A percentile compares a stretch with the other conserved stretches of the same genome.
Conservation (phyloP, 1,284 basidiomycete species). For the Chalciporus sp. region DNA sequence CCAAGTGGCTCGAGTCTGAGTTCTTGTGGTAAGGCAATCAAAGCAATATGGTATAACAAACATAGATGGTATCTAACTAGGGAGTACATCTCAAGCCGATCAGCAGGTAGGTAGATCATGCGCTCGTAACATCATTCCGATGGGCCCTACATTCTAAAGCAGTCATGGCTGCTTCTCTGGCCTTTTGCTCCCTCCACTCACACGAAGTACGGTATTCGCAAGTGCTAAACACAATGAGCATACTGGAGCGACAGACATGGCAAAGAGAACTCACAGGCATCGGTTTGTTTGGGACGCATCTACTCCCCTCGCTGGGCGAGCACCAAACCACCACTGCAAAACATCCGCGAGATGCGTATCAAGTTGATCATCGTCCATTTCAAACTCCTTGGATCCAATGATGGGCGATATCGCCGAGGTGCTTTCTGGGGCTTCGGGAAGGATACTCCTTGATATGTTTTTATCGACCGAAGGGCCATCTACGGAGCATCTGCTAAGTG, state of each 20-base stretch:
- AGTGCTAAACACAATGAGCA: conserved; percentile 44
- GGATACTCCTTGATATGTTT: not conserved
- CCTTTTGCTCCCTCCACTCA: conserved; percentile 81
- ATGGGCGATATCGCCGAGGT: conserved; percentile 42
- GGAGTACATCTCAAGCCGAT: not conserved
- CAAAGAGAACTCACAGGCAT: conserved; percentile 60
- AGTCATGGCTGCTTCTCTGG: conserved; percentile 40
- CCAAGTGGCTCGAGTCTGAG: too few relatives aligned
- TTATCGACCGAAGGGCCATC: conserved; percentile 1
- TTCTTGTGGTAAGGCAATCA: too few relatives aligned
- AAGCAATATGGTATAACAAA: too few relatives aligned
- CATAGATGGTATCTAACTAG: too few relatives aligned
- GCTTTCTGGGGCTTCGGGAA: conserved; percentile 11
- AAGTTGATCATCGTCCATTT: conserved; percentile 58
- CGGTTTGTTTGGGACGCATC: conserved; percentile 58
- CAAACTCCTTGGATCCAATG: conserved; percentile 69
- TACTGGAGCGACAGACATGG: not conserved
- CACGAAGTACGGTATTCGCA: conserved; percentile 82
- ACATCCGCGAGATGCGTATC: conserved; percentile 57
- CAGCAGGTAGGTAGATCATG: not conserved
- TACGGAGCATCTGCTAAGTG: conserved; percentile 6
- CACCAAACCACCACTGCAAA: conserved; percentile 77
- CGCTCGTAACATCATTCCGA: not conserved
- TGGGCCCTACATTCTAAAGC: not conserved
- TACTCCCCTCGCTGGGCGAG: conserved; percentile 69